Evolutionary conservation across 495 filamentous ascomycete genomes (phyloP).

Genomic region (Achaetomiella virescens): DNA sequence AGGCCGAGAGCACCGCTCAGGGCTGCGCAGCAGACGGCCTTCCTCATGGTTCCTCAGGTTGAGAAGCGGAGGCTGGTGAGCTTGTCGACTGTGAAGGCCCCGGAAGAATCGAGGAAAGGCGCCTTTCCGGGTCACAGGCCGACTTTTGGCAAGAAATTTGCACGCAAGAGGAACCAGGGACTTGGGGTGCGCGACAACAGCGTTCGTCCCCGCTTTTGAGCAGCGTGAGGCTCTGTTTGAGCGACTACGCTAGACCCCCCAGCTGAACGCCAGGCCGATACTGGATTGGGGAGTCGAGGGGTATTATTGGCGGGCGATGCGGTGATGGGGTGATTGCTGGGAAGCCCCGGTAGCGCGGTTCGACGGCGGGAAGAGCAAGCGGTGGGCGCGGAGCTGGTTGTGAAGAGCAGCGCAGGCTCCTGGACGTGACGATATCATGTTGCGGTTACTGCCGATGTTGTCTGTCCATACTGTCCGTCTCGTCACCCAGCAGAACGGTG

Average conservation of each 20-base stretch:
- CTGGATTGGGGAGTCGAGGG: background rate
- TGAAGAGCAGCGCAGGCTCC: no score
- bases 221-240: slow-evolving; percentile 4
- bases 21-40: background rate
- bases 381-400: background rate
- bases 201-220: slow-evolving; percentile 8
- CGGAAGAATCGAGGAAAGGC: background rate
- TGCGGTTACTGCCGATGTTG: no score
- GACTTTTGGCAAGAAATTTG: background rate
- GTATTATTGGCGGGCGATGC: background rate
- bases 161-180: background rate
- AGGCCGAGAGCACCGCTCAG: slow-evolving; percentile 13
- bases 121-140: background rate
- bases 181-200: background rate
- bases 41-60: background rate
- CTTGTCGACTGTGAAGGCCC: background rate
- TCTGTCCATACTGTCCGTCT: no score
- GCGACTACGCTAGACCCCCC: no score
- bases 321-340: background rate
- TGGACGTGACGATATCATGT: no score
- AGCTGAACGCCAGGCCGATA: background rate
- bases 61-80: background rate
- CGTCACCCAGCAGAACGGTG: no score
- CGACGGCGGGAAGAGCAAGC: background rate
- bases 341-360: background rate